Conservation (phyloP, 805 yeast species). For the Pichia scutulata region DNA sequence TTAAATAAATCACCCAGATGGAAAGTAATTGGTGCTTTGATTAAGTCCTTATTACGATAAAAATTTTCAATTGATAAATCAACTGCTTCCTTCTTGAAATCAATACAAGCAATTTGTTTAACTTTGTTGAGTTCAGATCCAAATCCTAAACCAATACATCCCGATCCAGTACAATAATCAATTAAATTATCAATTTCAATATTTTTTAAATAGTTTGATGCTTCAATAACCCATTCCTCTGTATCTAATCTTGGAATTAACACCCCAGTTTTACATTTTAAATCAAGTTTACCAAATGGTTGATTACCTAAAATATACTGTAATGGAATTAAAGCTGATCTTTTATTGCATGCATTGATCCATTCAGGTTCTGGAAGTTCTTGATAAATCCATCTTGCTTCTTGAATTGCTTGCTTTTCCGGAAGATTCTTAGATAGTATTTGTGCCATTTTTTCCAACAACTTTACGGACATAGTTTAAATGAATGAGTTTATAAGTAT, state of each 20-base stretch:
- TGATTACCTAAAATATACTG: conserved; percentile 82
- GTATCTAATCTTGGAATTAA: conserved; percentile 94
- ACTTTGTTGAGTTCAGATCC: conserved; percentile 23
- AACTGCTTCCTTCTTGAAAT: conserved; percentile 48
- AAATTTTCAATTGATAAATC: conserved; percentile 42
- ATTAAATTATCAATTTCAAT: conserved; percentile 18
- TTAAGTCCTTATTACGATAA: conserved; percentile 5
- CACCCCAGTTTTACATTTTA: conserved; percentile 56
- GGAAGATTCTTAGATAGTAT: conserved; percentile 12
- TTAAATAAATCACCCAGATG: conserved; percentile 8
- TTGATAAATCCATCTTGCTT: conserved; percentile 54
- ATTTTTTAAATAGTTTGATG: conserved; percentile 23
- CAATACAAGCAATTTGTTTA: conserved; percentile 37
- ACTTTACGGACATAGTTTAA: background rate
- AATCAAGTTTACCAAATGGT: conserved; percentile 70
- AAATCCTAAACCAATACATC: conserved; percentile 67
- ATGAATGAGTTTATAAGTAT: background rate
- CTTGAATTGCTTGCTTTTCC: conserved; percentile 39
- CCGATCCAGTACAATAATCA: conserved; percentile 85
- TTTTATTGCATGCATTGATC: conserved; percentile 42
- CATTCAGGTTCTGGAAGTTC: conserved; percentile 46
- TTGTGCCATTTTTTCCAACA: background rate
- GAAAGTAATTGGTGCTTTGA: background rate
- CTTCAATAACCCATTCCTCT: conserved; percentile 71
- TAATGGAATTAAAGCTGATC: conserved; percentile 57